Evolutionary conservation across 2,329 filamentous ascomycete species (phyloP).

Genomic region (Albophoma yamanashiensis): DNA sequence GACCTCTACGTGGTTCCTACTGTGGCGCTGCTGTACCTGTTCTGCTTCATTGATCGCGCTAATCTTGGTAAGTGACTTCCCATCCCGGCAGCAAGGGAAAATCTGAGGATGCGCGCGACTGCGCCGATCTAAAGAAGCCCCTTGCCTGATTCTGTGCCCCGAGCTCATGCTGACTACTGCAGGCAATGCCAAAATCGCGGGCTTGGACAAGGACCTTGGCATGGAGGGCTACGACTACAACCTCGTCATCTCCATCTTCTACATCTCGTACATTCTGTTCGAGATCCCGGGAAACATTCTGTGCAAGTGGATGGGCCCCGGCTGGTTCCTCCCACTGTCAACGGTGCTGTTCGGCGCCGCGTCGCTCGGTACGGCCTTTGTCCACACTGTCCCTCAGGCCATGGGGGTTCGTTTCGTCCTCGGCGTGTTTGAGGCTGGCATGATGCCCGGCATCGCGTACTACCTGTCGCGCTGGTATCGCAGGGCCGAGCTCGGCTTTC

Average conservation of each 20-base stretch:
- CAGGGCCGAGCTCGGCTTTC: constrained; percentile 56
- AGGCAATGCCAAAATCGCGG: constrained; percentile 61
- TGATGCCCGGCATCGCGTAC: constrained; percentile 65
- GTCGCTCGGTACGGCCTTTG: constrained; percentile 57
- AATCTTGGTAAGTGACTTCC: constrained; percentile 47
- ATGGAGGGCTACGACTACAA: constrained; percentile 60
- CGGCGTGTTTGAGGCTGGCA: constrained; percentile 60
- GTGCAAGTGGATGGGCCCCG: constrained; percentile 62
- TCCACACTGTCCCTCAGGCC: constrained; percentile 37
- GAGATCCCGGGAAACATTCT: constrained; percentile 58
- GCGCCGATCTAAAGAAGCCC: neutral
- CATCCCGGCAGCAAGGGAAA: neutral
- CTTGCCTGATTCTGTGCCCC: neutral
- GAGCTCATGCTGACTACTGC: neutral
- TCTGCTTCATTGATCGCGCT: constrained; percentile 66
- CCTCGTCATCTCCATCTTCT: constrained; percentile 55
- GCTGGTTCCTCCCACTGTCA: constrained; percentile 57
- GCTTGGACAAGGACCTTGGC: constrained; percentile 50
- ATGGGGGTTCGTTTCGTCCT: constrained; percentile 57
- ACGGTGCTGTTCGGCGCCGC: constrained; percentile 52
- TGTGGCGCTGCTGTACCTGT: constrained; percentile 55
- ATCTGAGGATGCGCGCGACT: neutral
- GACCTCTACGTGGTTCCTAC: constrained; percentile 56
- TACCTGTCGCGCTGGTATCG: constrained; percentile 64
- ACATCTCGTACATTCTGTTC: constrained; percentile 62